Evolutionary conservation across 2,329 filamentous ascomycete genomes (phyloP).

Genomic region (Cladophialophora psammophila): DNA sequence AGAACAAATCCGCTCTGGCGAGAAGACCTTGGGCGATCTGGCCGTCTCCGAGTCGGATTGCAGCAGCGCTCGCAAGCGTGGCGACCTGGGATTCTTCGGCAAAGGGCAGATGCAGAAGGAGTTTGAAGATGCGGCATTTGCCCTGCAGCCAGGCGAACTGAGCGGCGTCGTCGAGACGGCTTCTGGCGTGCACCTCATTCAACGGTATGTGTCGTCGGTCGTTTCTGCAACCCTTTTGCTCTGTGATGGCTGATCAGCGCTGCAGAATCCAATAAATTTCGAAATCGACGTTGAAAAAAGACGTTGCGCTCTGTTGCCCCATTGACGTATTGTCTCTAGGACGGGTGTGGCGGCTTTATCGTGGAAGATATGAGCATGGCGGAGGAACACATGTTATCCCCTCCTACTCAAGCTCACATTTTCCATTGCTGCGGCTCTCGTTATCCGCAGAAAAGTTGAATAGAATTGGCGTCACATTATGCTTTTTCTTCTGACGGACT

Average conservation of each 20-base stretch:
- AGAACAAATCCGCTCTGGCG: constrained; percentile 74
- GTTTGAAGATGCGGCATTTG: constrained; percentile 95
- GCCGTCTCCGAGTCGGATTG: constrained; percentile 92
- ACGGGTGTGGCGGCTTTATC: not conserved
- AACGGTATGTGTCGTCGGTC: constrained; percentile 69
- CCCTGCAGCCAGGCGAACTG: constrained; percentile 83
- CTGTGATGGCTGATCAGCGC: constrained; percentile 20
- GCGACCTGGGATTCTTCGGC: constrained; percentile 94
- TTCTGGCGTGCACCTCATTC: constrained; percentile 93
- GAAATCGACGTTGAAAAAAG: not conserved
- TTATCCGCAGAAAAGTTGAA: constrained; percentile 22
- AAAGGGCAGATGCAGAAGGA: constrained; percentile 97
- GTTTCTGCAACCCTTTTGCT: not conserved
- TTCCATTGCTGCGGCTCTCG: constrained; percentile 5
- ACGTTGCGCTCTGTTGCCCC: constrained; percentile 3
- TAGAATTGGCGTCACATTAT: constrained; percentile 13
- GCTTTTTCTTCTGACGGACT: constrained; percentile 11
- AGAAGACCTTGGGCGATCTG: constrained; percentile 77
- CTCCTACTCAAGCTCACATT: not conserved
- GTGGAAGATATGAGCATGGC: constrained; percentile 6
- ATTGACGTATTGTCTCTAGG: constrained; percentile 1
- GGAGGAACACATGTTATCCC: not conserved
- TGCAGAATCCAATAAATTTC: constrained; percentile 33
- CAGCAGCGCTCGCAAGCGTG: constrained; percentile 90
- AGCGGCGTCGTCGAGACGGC: constrained; percentile 89